Evolutionary conservation across 768 basidiomycete species (phyloP).

Genomic region (Tremella yokohamensis): DNA sequence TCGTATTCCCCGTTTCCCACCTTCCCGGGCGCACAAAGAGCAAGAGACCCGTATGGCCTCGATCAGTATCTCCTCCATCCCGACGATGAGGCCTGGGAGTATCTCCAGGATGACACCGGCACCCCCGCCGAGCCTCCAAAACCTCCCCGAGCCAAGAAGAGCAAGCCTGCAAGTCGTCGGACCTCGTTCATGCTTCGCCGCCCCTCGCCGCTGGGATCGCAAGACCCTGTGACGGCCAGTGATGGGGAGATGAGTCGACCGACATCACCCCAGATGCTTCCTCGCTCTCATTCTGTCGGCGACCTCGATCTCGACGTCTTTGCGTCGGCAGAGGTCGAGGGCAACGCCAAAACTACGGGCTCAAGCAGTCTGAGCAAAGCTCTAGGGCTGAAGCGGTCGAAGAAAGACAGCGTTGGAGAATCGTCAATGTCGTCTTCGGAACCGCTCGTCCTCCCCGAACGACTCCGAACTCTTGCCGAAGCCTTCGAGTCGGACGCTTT

Average conservation of each 20-base stretch:
- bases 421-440: not conserved
- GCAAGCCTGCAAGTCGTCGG: slow-evolving; percentile 7
- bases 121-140: slow-evolving; percentile 2
- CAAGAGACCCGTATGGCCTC: slow-evolving; percentile 39
- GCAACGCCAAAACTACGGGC: not conserved
- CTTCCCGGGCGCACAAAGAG: slow-evolving; percentile 24
- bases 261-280: not conserved
- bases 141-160: slow-evolving; percentile 2
- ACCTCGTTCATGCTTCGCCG: slow-evolving; percentile 16
- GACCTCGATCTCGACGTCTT: too few species aligned
- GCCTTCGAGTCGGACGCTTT: not conserved
- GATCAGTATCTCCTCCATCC: slow-evolving; percentile 43
- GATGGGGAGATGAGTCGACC: slow-evolving; percentile 1
- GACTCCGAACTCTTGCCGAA: not conserved
- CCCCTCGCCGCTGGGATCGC: slow-evolving; percentile 20
- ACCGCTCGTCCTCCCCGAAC: not conserved
- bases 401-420: not conserved
- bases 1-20: slow-evolving; percentile 42
- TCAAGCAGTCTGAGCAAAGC: slow-evolving; percentile 13
- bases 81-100: slow-evolving; percentile 32
- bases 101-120: slow-evolving; percentile 17
- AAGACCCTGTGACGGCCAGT: slow-evolving; percentile 14
- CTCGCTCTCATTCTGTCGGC: too few species aligned
- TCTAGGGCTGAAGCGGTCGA: not conserved
- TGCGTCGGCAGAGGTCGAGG: not conserved